Evolutionary conservation across 257 asterid genomes (phyloP).

Genomic region (Euphrasia confusa): DNA sequence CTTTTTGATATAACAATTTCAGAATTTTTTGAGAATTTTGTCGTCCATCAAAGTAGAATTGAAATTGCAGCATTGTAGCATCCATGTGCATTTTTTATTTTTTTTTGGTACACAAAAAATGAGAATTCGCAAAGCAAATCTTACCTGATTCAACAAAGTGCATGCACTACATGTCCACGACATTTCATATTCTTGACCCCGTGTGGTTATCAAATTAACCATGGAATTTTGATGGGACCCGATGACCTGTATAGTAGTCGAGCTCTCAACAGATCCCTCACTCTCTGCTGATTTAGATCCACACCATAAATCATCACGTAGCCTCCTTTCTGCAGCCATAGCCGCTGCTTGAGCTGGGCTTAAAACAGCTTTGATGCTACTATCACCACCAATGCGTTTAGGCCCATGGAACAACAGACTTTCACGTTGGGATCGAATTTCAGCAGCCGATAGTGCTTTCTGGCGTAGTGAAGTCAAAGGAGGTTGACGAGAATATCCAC

Average conservation of each 20-base stretch:
- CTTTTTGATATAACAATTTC: neutral
- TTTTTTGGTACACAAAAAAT: no score
- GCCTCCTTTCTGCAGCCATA: slow-evolving; percentile 92
- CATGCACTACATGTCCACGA: slow-evolving; percentile 64
- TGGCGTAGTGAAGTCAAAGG: slow-evolving; percentile 52
- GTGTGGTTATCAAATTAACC: slow-evolving; percentile 26
- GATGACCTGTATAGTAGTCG: slow-evolving; percentile 19
- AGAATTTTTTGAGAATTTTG: neutral
- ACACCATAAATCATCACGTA: slow-evolving; percentile 78
- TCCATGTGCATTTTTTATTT: neutral
- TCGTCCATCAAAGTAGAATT: neutral
- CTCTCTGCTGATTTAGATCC: slow-evolving; percentile 50
- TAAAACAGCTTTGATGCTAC: slow-evolving; percentile 52
- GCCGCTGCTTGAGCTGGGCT: slow-evolving; percentile 88
- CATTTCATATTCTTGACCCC: slow-evolving; percentile 28
- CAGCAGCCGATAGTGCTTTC: slow-evolving; percentile 62
- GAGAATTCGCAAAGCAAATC: neutral
- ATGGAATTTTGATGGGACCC: slow-evolving; percentile 21
- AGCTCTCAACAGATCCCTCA: slow-evolving; percentile 42
- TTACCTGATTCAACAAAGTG: slow-evolving; percentile 62
- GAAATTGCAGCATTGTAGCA: neutral
- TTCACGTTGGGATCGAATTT: slow-evolving; percentile 46
- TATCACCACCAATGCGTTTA: slow-evolving; percentile 67
- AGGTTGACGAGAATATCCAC: slow-evolving; percentile 74
- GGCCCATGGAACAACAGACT: slow-evolving; percentile 57